Conservation (phyloP, 163 green algal genomes). For the Coccomyxa subellipsoidea region DNA sequence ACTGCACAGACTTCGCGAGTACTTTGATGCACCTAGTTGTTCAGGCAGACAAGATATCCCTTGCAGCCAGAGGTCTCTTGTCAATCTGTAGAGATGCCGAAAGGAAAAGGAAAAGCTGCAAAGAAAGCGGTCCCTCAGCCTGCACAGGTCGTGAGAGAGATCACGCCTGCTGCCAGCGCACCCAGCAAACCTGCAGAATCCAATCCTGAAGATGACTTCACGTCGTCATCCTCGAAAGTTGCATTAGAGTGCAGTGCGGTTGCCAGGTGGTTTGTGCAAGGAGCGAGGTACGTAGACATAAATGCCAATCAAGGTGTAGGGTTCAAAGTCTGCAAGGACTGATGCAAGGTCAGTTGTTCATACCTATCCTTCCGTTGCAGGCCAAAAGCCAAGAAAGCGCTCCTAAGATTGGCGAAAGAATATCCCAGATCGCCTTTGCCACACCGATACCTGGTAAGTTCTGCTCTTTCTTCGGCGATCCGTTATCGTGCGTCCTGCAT, state of each 20-base stretch:
- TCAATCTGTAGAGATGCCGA: neutral
- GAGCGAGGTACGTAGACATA: neutral
- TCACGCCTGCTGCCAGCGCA: neutral
- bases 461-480: neutral
- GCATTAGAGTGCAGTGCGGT: neutral
- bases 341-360: neutral
- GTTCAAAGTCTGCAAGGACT: neutral
- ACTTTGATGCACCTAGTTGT: neutral
- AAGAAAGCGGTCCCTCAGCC: neutral
- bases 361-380: constrained; percentile 22
- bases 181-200: neutral
- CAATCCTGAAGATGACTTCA: neutral
- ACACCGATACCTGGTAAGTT: constrained; percentile 49
- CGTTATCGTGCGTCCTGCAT: neutral
- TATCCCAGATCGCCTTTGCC: constrained; percentile 44
- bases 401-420: constrained; percentile 42
- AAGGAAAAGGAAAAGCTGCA: neutral
- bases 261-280: neutral
- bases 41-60: neutral
- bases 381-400: constrained; percentile 52
- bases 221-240: constrained; percentile 1
- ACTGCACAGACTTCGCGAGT: neutral
- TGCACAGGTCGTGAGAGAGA: neutral
- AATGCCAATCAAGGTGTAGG: neutral
- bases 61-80: neutral